Evolutionary conservation across 192 early-diverging fungal species (phyloP).

Genomic region (Podila verticillata): DNA sequence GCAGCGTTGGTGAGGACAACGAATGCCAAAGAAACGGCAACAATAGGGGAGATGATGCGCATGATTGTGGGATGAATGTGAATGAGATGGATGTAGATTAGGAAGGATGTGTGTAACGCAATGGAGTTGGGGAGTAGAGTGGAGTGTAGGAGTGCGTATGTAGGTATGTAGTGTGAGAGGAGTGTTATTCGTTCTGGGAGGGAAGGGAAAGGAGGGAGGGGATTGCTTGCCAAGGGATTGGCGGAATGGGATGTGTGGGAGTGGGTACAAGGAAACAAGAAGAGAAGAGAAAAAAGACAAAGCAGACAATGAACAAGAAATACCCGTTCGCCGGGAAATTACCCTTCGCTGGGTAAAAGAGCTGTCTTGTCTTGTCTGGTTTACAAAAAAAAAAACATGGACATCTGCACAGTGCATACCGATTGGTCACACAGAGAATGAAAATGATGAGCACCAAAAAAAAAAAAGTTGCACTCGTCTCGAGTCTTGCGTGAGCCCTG

Average conservation of each 20-base stretch:
- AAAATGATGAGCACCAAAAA: too few relatives aligned
- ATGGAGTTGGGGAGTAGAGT: neutral
- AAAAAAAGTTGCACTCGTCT: too few relatives aligned
- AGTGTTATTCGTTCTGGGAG: neutral
- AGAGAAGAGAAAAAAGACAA: constrained; percentile 3
- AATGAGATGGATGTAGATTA: neutral
- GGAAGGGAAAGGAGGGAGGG: neutral
- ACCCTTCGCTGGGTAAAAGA: too few relatives aligned
- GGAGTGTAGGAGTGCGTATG: neutral
- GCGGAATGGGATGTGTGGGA: neutral
- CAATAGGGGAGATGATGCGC: constrained; percentile 30
- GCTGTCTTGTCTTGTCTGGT: too few relatives aligned
- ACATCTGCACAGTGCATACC: too few relatives aligned
- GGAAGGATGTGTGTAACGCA: neutral
- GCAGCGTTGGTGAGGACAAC: constrained; percentile 24
- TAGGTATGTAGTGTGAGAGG: neutral
- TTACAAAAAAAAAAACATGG: too few relatives aligned
- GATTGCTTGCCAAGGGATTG: neutral
- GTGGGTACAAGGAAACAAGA: neutral
- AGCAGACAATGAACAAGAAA: neutral
- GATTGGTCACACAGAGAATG: too few relatives aligned
- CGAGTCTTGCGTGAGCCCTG: too few relatives aligned
- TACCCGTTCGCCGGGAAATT: too few relatives aligned
- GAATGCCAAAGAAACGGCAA: constrained; percentile 29
- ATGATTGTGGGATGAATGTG: constrained; percentile 3